These are phyloP conservation scores for Aspergillus ochraceus DNA, from an alignment of 2,329 filamentous ascomycete species.

Conservation along the genomic window DNA sequence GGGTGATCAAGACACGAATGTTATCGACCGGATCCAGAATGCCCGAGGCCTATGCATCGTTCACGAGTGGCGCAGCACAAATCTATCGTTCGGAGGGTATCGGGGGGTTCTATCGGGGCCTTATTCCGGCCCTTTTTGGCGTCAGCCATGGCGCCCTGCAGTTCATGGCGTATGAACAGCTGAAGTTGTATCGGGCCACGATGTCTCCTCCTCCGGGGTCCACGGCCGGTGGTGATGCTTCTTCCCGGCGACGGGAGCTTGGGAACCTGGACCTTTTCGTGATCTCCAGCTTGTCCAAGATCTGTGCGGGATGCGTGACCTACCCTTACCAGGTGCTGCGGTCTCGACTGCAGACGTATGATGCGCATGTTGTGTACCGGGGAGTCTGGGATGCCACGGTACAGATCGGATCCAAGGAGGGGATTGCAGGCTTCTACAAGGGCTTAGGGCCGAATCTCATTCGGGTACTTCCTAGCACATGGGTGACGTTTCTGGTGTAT, in stretches of 20 bases:
- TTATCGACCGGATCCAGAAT: slow-evolving; percentile 74
- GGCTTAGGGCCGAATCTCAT: slow-evolving; percentile 87
- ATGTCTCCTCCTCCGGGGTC: slow-evolving; percentile 25
- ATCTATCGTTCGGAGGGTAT: slow-evolving; percentile 72
- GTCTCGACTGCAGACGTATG: slow-evolving; percentile 84
- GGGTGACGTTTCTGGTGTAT: slow-evolving; percentile 95
- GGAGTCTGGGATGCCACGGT: slow-evolving; percentile 69
- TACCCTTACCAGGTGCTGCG: slow-evolving; percentile 95
- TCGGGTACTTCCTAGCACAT: slow-evolving; percentile 88
- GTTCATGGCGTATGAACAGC: slow-evolving; percentile 87
- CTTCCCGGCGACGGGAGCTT: slow-evolving; percentile 42
- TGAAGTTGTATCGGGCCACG: slow-evolving; percentile 63
- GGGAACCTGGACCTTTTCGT: slow-evolving; percentile 75
- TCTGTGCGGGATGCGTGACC: slow-evolving; percentile 83
- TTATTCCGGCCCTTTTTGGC: slow-evolving; percentile 78
- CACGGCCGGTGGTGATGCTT: slow-evolving; percentile 19
- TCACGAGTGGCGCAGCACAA: slow-evolving; percentile 67
- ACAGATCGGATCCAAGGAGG: slow-evolving; percentile 78
- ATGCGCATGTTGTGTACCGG: slow-evolving; percentile 72
- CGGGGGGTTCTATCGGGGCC: slow-evolving; percentile 81
- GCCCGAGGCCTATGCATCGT: slow-evolving; percentile 77
- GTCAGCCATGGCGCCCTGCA: slow-evolving; percentile 92
- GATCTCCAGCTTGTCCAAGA: slow-evolving; percentile 77
- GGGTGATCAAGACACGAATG: slow-evolving; percentile 98
- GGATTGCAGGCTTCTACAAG: slow-evolving; percentile 82